Evolutionary conservation across 169 alveolate genomes (phyloP).

Genomic region (Babesia gibsoni): DNA sequence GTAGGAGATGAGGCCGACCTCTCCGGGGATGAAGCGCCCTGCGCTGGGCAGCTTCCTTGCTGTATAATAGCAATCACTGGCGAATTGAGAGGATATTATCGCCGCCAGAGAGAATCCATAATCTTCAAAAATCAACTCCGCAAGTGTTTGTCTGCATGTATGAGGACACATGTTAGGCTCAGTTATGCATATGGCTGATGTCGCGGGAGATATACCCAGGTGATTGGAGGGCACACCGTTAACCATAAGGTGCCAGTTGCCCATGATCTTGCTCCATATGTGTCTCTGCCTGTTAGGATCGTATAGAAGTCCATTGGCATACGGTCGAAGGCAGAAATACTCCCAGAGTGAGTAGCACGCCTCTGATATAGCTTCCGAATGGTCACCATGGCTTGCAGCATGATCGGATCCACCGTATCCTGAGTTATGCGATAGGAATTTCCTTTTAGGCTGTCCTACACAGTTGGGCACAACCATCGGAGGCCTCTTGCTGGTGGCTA

Average conservation of each 20-base stretch:
- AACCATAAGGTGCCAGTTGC: constrained; percentile 30
- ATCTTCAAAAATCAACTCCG: constrained; percentile 82
- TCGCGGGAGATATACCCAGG: constrained; percentile 53
- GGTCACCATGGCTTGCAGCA: constrained; percentile 1
- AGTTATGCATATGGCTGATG: constrained; percentile 66
- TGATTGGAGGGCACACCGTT: constrained; percentile 31
- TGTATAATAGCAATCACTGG: constrained; percentile 66
- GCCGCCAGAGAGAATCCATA: constrained; percentile 64
- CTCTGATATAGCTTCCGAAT: constrained; percentile 64
- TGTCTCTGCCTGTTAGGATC: constrained; percentile 79
- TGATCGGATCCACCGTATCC: not conserved
- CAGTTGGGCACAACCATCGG: constrained; percentile 77
- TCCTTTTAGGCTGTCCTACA: constrained; percentile 78
- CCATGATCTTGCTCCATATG: constrained; percentile 78
- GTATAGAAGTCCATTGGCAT: constrained; percentile 66
- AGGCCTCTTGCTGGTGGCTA: constrained; percentile 74
- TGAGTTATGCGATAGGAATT: constrained; percentile 43
- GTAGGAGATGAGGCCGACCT: not conserved
- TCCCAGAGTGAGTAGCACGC: constrained; percentile 76
- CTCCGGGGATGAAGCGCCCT: not conserved
- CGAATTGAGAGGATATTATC: constrained; percentile 77
- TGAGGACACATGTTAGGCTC: constrained; percentile 84
- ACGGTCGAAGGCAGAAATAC: constrained; percentile 82
- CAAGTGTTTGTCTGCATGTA: constrained; percentile 74
- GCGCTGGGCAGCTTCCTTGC: constrained; percentile 4